Evolutionary conservation across 2,329 filamentous ascomycete species (phyloP), one percentile per base, ranked within the genome.

Genomic region (Aspergillus ruber): DNA sequence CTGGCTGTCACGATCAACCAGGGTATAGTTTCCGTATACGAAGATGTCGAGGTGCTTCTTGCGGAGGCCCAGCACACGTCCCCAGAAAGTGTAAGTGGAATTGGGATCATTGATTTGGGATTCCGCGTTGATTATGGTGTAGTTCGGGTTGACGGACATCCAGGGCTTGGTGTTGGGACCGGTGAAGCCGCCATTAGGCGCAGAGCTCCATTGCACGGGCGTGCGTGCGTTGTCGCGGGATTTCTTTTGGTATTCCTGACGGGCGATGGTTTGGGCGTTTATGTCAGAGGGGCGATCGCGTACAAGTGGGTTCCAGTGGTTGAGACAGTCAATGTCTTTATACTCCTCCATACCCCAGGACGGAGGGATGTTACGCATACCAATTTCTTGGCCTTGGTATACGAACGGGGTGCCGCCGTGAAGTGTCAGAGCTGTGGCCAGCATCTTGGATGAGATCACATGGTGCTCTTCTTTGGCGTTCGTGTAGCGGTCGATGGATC

Each of bases 381-480:
- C 83, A 29, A 86, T 72, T 64, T 86, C 83, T 60, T 86, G 81
- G 10, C 83, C 83, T 61, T 86, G 83, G 59, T 84, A 86, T n/a
- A 86, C 67, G 57, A 83, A 86, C 0, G 82, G 72, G 0, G 83
- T 85, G 13, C 83, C 83, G 2, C 78, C 60, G 51, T 83, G 78
- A 43, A 81, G 70, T 3, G 71, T 73, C 49, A 82, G 71, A 51
- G 83, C 74, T 7, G 78, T 70, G 17, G 81, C 76, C 13, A 85
- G 67, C 65, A 84, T 74, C 65, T 85, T 85, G 8, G 77, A 78
- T 15, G 78, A 76, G 6, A 68, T 60, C 7, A 65, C 63, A 8
- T 79, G 72, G 54, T 76, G 65, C 55, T 74, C 66, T 3, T 76
- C 74, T n/a, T 67, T 67, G 32, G 79, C 76, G 40, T 72, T 67